Evolutionary conservation across 2,329 filamentous ascomycete genomes (phyloP), one percentile per base, ranked within the genome.

Genomic region (Xylaria sp.): DNA sequence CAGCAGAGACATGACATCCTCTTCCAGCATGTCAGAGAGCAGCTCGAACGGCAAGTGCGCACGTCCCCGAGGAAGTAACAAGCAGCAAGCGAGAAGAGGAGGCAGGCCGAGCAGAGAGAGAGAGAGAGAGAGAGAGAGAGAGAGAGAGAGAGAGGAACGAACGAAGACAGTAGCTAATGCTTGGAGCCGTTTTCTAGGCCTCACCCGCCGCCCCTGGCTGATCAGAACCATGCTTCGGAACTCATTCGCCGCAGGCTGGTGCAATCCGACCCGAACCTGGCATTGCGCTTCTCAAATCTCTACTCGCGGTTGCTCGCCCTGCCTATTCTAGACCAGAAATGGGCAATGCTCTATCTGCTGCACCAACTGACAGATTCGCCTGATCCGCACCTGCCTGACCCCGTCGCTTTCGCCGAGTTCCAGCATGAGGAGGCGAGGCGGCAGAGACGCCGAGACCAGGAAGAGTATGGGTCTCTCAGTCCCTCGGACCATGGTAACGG

Each of bases 261-360:
- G 66, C 89, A 92, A 74, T 91, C 90, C 73, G 93, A 93, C 76
- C 88, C 88, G 53, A 91, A 87, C 71, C 92, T 94, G 80, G 93
- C 94, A 3, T 85, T 95, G 23, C 88, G 91, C 69, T 97, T 97
- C 80, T 91, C 93, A 28, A 97, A 97, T 76, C 87, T 99, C 32
- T 97, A 97, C 81, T 93, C 93, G 39, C 88, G 93, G 65, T 87
- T 99, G 20, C 85, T 97, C 30, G 92, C 93, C n/a, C 89, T 97
- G 72, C 94, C 94, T 0, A 94, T 98, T 6, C 86, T 99, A 52
- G 92, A 93, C 75, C 92, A 97, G 80, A 99, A 99, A 86, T 98
- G 94, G 94, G 93, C 92, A 3, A 97, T 99, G 72, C 85, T 99
- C 23, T 97, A 97, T 78, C 89, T 99, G 48, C 87, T 99, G 48